Conservation (phyloP, 129 eudicot species). For the Deinandra increscens region DNA sequence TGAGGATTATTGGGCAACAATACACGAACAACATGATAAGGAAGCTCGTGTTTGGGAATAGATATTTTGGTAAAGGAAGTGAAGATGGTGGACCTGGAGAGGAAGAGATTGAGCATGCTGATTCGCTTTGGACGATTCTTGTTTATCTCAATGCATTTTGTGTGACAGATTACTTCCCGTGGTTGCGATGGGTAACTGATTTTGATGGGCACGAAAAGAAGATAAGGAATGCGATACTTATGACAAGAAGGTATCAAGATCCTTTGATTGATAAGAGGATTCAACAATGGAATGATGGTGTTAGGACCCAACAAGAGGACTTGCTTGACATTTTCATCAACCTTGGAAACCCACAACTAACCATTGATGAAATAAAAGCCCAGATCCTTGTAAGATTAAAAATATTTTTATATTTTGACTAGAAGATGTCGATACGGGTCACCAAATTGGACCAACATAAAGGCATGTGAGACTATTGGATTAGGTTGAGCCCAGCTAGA, state of each 20-base stretch:
- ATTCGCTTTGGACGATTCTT: conserved; percentile 3
- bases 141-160: neutral
- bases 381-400: too few species aligned
- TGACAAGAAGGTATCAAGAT: neutral
- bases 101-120: neutral
- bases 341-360: neutral
- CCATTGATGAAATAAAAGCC: neutral
- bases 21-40: neutral
- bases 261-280: neutral
- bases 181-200: conserved; percentile 2
- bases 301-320: neutral
- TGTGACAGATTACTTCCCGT: neutral
- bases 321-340: neutral
- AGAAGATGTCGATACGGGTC: too few species aligned
- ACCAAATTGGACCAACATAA: too few species aligned
- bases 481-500: too few species aligned
- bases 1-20: neutral
- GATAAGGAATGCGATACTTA: neutral
- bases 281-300: conserved; percentile 2
- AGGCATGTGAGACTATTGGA: too few species aligned
- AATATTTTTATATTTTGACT: too few species aligned
- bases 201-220: conserved; percentile 7
- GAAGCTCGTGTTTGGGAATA: neutral
- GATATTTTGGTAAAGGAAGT: neutral
- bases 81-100: conserved; percentile 2